These are phyloP conservation scores for Ampelomyces quisqualis DNA, from an alignment of 2,329 filamentous ascomycete genomes.

Conservation along the genomic window DNA sequence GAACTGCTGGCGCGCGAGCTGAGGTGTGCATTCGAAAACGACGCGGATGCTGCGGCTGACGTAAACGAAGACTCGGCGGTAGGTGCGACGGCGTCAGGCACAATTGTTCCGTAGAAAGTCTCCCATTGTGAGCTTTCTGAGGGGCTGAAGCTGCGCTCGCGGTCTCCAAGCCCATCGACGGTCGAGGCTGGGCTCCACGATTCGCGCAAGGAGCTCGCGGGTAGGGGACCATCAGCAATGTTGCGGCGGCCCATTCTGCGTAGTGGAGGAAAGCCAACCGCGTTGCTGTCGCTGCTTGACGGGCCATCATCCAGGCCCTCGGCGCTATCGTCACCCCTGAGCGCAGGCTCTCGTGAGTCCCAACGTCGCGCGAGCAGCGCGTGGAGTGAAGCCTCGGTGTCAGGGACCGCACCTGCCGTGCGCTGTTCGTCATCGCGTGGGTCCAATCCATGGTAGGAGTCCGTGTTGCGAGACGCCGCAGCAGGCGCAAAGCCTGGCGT, in stretches of 20 bases:
- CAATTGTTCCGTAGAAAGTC: conserved; percentile 74
- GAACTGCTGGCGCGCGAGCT: conserved; percentile 50
- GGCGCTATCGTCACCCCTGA: conserved; percentile 4
- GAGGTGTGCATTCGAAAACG: conserved; percentile 45
- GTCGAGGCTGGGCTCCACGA: conserved; percentile 41
- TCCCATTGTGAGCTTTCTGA: conserved; percentile 66
- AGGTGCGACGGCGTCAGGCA: conserved; percentile 77
- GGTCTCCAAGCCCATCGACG: conserved; percentile 78
- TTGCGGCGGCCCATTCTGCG: conserved; percentile 43
- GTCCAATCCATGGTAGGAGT: no score
- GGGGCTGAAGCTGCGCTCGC: conserved; percentile 77
- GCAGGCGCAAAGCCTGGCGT: conserved; percentile 42
- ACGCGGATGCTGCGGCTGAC: conserved; percentile 60
- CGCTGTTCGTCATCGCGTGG: conserved; percentile 10
- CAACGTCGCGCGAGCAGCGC: no score
- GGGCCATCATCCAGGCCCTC: conserved; percentile 20
- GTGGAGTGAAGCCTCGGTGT: no score
- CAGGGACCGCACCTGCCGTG: no score
- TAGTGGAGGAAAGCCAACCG: conserved; percentile 39
- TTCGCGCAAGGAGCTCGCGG: conserved; percentile 41
- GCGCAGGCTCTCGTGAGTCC: conserved; percentile 2
- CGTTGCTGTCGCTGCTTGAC: conserved; percentile 27
- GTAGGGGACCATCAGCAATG: conserved; percentile 40
- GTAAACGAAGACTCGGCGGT: conserved; percentile 82
- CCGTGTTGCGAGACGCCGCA: conserved; percentile 14